Evolutionary conservation across 2,329 filamentous ascomycete genomes (phyloP), one percentile per base, ranked within the genome.

Genomic region (Epichloe baconii): DNA sequence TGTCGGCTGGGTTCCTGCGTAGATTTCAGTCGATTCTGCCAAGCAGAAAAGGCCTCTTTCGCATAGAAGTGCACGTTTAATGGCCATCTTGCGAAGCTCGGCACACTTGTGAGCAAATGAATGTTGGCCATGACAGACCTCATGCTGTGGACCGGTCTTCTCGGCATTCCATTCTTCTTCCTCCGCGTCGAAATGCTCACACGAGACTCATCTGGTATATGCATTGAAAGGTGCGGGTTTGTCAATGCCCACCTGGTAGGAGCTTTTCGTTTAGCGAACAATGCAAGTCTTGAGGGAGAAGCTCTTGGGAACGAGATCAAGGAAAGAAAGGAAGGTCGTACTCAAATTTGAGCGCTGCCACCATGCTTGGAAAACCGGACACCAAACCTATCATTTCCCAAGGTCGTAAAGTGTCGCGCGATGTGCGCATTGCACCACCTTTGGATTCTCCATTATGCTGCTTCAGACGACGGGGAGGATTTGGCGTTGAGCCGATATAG

Each of bases 331-430:
- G 38, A 8, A 10, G 44, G 17, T 45, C 81, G 64, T 74, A 93
- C 85, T 97, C 91, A 63, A 98, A 97, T 62, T 97, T 91, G 56
- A 98, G 70, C 1, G 93, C 93, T 0, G 87, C 88, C 37, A 91
- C 80, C 61, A 84, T 84, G 57, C 86, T 91, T 0, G 87, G 88
- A 57, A 98, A 98, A 0, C 91, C 91, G 6, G 86, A 86, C 1
- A 97, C 85, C 5, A 96, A 73, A 41, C 81, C 82, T 2, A 87
- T 79, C 85, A 95, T 94, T 63, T 95, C 86, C 89, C 93, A 97
- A 0, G 93, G 93, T 42, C 88, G 78, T 54, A 90, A 68, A 4
- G 68, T 80, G 45, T 72, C 68, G 49, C 79, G 76, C 11, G 84
- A 79, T 0, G 93, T 98, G 45, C 83, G 78, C 34, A 74, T 79